Percentiles rank a stretch among this genome's conserved stretches.
These are phyloP conservation scores for Fusarium buharicum DNA, from an alignment of 2,329 filamentous ascomycete genomes.

Conservation along the genomic window DNA sequence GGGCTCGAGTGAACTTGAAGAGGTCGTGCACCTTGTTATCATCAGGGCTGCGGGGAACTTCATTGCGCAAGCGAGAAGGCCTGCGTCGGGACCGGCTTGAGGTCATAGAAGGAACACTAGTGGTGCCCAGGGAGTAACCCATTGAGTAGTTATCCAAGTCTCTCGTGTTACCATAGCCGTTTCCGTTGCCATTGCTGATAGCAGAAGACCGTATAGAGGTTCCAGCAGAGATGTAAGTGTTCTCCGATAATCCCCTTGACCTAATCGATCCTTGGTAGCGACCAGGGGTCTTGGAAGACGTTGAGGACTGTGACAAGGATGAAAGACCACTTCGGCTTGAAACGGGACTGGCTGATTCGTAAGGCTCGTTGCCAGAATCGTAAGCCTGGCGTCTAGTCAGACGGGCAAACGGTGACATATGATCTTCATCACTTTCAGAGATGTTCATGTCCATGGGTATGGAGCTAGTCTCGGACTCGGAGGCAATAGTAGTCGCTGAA, in stretches of 20 bases:
- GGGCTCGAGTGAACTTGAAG: constrained; percentile 85
- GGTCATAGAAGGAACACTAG: constrained; percentile 56
- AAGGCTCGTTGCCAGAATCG: constrained; percentile 68
- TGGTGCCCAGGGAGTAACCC: constrained; percentile 53
- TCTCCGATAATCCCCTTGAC: constrained; percentile 68
- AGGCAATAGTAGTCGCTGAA: constrained; percentile 59
- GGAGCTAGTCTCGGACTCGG: constrained; percentile 65
- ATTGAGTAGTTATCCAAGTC: constrained; percentile 66
- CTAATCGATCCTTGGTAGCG: constrained; percentile 61
- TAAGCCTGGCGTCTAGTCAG: constrained; percentile 76
- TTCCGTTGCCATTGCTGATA: constrained; percentile 39
- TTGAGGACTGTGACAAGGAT: constrained; percentile 64
- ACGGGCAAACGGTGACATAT: constrained; percentile 78
- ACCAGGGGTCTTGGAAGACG: constrained; percentile 64
- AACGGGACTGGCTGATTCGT: constrained; percentile 73
- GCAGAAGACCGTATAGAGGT: constrained; percentile 57
- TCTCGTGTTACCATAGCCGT: constrained; percentile 21
- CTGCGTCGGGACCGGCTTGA: constrained; percentile 59
- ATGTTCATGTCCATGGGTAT: constrained; percentile 67
- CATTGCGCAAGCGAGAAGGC: constrained; percentile 80
- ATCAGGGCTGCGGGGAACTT: constrained; percentile 80
- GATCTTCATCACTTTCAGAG: constrained; percentile 82
- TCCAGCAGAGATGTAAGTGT: constrained; percentile 75
- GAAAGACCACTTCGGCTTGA: constrained; percentile 73
- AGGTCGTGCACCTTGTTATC: constrained; percentile 79